Evolutionary conservation across 305 asterid genomes (phyloP).

Genomic region (Solanum hybrid): DNA sequence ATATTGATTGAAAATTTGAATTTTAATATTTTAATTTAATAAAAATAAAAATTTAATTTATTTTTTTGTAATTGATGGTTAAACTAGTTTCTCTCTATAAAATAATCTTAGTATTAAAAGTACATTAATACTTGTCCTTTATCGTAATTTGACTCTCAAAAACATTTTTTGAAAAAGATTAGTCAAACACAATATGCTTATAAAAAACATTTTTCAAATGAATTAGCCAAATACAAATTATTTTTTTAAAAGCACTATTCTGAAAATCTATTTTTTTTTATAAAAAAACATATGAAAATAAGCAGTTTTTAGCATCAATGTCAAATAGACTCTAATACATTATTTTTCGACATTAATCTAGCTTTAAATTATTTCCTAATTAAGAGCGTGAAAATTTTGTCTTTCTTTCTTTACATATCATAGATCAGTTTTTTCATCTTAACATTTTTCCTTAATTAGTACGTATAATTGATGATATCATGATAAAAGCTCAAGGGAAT

Average conservation of each 20-base stretch:
- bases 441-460: not conserved
- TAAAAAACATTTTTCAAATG: not conserved
- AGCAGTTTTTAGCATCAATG: too few species aligned
- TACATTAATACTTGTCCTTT: too few species aligned
- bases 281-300: too few species aligned
- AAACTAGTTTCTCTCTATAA: not conserved
- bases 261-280: not conserved
- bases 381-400: not conserved
- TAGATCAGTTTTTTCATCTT: not conserved
- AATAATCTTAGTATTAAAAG: not conserved
- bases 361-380: not conserved
- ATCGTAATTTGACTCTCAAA: not conserved
- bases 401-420: not conserved
- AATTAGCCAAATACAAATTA: not conserved
- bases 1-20: not conserved
- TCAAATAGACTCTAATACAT: not conserved
- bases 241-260: too few species aligned
- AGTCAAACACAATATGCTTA: not conserved
- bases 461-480: not conserved
- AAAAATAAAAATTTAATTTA: too few species aligned
- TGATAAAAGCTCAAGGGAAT: not conserved
- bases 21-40: too few species aligned
- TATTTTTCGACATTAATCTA: not conserved
- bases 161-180: too few species aligned
- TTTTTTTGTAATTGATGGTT: too few species aligned